These are phyloP conservation scores for Colletotrichum sp. DNA, from an alignment of 2,329 filamentous ascomycete species.

Conservation along the genomic window DNA sequence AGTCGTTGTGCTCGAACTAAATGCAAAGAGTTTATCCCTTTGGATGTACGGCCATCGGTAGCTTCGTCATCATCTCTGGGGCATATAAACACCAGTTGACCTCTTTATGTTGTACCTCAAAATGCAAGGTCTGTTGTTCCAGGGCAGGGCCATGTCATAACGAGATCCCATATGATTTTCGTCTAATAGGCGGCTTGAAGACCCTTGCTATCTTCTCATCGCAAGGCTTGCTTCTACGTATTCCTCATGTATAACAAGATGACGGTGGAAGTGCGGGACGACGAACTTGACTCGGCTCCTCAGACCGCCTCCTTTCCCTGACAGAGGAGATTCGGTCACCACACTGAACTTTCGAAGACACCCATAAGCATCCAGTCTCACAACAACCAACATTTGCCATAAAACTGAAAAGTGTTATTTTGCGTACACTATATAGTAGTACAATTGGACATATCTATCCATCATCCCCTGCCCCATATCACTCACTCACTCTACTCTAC, in stretches of 20 bases:
- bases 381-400: not conserved
- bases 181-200: not conserved
- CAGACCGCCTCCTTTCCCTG: not conserved
- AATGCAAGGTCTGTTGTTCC: no score
- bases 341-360: not conserved
- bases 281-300: not conserved
- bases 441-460: not conserved
- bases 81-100: no score
- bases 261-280: not conserved
- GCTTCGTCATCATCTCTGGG: no score
- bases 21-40: no score
- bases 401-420: not conserved
- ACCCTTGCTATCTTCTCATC: not conserved
- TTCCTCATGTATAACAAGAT: rapidly evolving
- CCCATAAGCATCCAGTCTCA: no score
- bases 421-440: not conserved
- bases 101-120: no score
- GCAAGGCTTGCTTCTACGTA: not conserved
- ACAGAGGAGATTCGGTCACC: not conserved
- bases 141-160: not conserved
- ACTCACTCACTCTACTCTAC: not conserved
- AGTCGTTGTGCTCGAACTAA: no score
- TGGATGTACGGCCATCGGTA: no score
- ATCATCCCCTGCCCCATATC: not conserved
- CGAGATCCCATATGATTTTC: not conserved